These are phyloP conservation scores for Vanrija pseudolonga DNA, from an alignment of 1,284 basidiomycete species.

Conservation along the genomic window DNA sequence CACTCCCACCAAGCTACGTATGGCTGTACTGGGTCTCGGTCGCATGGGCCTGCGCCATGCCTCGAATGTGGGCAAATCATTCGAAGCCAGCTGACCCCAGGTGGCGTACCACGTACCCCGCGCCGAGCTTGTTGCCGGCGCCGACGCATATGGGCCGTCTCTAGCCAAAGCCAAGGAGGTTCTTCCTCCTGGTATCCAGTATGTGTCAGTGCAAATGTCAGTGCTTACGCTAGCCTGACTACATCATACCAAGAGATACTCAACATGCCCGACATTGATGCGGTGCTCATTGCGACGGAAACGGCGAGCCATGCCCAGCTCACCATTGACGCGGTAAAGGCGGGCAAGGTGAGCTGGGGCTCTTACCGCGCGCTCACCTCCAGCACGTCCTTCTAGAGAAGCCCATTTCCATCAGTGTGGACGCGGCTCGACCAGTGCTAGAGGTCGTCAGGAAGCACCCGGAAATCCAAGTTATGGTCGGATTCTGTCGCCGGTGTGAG, in stretches of 20 bases:
- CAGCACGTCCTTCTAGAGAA: conserved; percentile 42
- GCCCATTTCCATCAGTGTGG: conserved; percentile 34
- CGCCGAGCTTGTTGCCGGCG: conserved; percentile 24
- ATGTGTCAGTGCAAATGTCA: no score
- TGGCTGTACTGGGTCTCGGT: no score
- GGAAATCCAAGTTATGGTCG: conserved; percentile 33
- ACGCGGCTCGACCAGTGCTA: conserved; percentile 22
- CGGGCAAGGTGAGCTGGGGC: no score
- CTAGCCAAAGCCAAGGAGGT: conserved; percentile 1
- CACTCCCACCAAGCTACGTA: no score
- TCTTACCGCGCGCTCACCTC: no score
- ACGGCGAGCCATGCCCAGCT: conserved; percentile 24
- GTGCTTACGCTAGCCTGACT: no score
- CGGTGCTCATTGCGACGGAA: conserved; percentile 25
- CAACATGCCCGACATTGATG: conserved; percentile 14
- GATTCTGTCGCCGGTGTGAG: conserved; percentile 35
- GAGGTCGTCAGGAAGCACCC: conserved; percentile 21
- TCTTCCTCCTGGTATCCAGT: no score
- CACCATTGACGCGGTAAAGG: conserved; percentile 15
- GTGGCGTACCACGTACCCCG: conserved; percentile 18
- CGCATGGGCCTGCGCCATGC: no score
- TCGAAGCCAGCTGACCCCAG: neutral
- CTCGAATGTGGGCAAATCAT: conserved; percentile 13
- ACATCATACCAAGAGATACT: conserved; percentile 12
- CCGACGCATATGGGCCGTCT: conserved; percentile 10